Conservation (phyloP, 1,139 yeast species). For the Candida sp. region DNA sequence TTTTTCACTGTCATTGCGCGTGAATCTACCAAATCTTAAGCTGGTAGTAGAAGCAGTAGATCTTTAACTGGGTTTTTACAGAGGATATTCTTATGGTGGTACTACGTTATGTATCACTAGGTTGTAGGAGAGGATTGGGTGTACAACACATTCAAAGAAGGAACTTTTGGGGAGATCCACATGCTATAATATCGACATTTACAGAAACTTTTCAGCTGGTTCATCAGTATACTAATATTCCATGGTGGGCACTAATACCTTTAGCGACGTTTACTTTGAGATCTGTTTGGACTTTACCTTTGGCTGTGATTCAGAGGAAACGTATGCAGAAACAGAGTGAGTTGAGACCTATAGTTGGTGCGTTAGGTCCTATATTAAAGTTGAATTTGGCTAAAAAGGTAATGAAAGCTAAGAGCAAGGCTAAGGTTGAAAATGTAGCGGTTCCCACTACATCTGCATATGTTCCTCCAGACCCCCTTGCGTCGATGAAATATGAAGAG, state of each 20-base stretch:
- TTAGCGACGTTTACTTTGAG: slow-evolving; percentile 65
- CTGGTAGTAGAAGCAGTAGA: neutral
- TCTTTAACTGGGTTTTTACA: neutral
- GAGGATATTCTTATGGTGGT: neutral
- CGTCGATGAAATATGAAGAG: slow-evolving; percentile 70
- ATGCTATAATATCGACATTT: slow-evolving; percentile 23
- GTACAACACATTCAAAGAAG: slow-evolving; percentile 5
- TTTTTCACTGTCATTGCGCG: neutral
- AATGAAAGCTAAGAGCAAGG: slow-evolving; percentile 24
- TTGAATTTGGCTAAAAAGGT: slow-evolving; percentile 66
- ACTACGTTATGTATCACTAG: neutral
- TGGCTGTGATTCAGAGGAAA: slow-evolving; percentile 69
- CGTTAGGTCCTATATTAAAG: slow-evolving; percentile 73
- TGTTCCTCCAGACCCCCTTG: slow-evolving; percentile 25
- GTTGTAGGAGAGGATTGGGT: neutral
- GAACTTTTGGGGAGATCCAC: slow-evolving; percentile 9
- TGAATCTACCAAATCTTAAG: neutral
- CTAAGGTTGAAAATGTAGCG: slow-evolving; percentile 4
- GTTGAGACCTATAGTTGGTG: slow-evolving; percentile 64
- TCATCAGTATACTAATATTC: slow-evolving; percentile 58
- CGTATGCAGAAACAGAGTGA: slow-evolving; percentile 69
- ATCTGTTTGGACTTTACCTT: slow-evolving; percentile 67
- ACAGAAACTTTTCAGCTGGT: slow-evolving; percentile 44
- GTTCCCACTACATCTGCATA: slow-evolving; percentile 2
- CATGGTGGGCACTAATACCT: slow-evolving; percentile 87